Base-by-base conservation (phyloP, 345 rosid genomes). In the Sonneratia alba region DNA sequence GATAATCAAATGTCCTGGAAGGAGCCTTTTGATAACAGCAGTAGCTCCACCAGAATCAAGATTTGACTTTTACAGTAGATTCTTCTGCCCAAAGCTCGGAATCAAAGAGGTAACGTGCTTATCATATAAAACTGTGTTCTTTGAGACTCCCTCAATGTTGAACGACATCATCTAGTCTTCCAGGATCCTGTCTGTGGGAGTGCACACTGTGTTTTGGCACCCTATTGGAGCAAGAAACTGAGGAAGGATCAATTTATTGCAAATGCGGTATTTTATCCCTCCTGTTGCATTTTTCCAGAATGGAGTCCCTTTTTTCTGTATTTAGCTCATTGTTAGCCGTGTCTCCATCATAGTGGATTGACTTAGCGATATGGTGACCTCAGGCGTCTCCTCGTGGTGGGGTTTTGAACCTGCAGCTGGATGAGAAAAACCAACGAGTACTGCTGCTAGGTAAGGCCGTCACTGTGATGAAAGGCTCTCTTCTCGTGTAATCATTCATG, bases 151-250 rank as follows among this genome's bases (percentile, higher is more conserved):
- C 16, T 27, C 15, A n/a, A 13, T 48, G 2, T 42, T 66, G 38
- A 15, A 48, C 27, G 16, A 8, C 15, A 10, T 5, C 7, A 45
- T 42, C 56, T 34, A 32, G 32, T 34, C 62, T 36, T 71, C 61
- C 82, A 93, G 98, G 97, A 91, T 79, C 95, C 94, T 67, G 91
- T 91, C 34, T 79, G 85, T 68, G 95, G 98, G 42, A 85, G 91
- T 76, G 96, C 94, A 18, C 87, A 89, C 72, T 91, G 98, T 81
- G 84, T 89, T 43, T 72, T 93, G 74, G 92, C 89, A 69, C 68
- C 80, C 24, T 89, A 89, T 70, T 94, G 97, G 97, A 81, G 83
- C 72, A 64, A 81, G 49, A 89, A 88, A 83, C 81, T 89, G 55
- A 83, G 87, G 45, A 93, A 93, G 59, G 78, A 68, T 34, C 86